A percentile compares a stretch with the other conserved stretches of the same genome.
Evolutionary conservation across 2,329 filamentous ascomycete genomes (phyloP).

Genomic region (Xylaria sp.): DNA sequence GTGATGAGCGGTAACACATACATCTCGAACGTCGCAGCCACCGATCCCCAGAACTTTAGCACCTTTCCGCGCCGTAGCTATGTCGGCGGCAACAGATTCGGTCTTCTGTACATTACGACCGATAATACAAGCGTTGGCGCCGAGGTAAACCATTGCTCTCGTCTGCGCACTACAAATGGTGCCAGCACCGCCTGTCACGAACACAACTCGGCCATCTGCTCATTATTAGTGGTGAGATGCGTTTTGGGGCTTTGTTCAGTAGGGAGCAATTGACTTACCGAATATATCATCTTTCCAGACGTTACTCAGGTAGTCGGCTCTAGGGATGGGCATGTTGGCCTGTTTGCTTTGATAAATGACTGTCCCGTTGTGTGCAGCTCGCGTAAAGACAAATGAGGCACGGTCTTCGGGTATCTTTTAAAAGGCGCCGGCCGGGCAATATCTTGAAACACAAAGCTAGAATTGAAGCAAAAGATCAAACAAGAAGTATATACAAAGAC

Average conservation of each 20-base stretch:
- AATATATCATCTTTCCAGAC: conserved; percentile 91
- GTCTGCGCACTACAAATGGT: conserved; percentile 95
- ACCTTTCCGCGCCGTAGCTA: conserved; percentile 77
- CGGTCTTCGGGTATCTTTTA: conserved; percentile 6
- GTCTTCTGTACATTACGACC: conserved; percentile 91
- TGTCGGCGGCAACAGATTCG: conserved; percentile 77
- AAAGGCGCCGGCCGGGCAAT: background rate
- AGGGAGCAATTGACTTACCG: conserved; percentile 56
- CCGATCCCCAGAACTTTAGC: conserved; percentile 88
- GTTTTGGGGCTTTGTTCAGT: background rate
- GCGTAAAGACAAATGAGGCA: conserved; percentile 8
- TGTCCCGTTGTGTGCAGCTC: conserved; percentile 10
- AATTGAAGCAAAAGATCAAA: background rate
- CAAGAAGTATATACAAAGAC: background rate
- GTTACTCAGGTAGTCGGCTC: conserved; percentile 77
- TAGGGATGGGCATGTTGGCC: conserved; percentile 69
- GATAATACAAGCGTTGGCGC: conserved; percentile 92
- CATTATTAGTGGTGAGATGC: conserved; percentile 11
- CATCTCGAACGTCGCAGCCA: conserved; percentile 76
- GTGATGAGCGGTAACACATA: conserved; percentile 44
- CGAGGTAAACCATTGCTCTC: conserved; percentile 85
- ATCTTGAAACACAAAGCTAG: background rate
- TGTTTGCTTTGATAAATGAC: background rate
- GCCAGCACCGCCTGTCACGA: conserved; percentile 93
- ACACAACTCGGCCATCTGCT: conserved; percentile 83